phyloP scores from a whole-genome alignment of 768 basidiomycete species.

The Botryobasidium botryosum region DNA sequence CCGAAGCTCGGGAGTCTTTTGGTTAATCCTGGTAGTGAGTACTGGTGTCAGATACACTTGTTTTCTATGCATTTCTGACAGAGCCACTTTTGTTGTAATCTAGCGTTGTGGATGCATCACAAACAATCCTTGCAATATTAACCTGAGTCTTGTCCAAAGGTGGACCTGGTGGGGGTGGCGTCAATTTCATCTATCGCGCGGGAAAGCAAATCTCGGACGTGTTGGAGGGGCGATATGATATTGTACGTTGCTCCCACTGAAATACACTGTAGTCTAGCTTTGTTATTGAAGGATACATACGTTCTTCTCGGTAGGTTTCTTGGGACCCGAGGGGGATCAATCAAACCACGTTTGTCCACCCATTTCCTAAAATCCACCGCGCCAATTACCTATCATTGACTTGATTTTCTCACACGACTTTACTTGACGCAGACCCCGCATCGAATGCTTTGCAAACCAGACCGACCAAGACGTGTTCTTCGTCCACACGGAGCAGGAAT shows the following conservation, averaged over 20 bases:
- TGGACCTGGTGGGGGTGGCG: constrained; percentile 12
- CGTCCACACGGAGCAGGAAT: constrained; percentile 17
- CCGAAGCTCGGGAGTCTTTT: constrained; percentile 19
- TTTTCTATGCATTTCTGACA: background rate
- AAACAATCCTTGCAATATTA: too few species aligned
- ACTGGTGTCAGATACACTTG: background rate
- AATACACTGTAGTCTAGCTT: too few species aligned
- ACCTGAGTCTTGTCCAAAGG: too few species aligned
- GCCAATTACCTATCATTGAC: background rate
- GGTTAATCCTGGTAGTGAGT: constrained; percentile 18
- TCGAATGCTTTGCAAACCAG: constrained; percentile 16
- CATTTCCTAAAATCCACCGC: background rate
- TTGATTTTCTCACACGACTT: background rate
- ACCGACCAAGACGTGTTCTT: constrained; percentile 15
- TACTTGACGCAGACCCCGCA: constrained; percentile 13
- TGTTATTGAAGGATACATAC: too few species aligned
- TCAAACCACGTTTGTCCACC: constrained; percentile 15
- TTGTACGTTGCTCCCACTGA: constrained; percentile 11
- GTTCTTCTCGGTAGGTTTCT: background rate
- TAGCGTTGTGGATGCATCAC: too few species aligned
- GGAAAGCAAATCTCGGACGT: constrained; percentile 12
- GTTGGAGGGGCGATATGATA: constrained; percentile 14
- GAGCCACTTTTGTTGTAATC: background rate
- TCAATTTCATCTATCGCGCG: constrained; percentile 16
- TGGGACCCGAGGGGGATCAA: constrained; percentile 18